These are phyloP conservation scores for Bruguiera sexangula DNA, from an alignment of 345 rosid species.

Conservation along the genomic window DNA sequence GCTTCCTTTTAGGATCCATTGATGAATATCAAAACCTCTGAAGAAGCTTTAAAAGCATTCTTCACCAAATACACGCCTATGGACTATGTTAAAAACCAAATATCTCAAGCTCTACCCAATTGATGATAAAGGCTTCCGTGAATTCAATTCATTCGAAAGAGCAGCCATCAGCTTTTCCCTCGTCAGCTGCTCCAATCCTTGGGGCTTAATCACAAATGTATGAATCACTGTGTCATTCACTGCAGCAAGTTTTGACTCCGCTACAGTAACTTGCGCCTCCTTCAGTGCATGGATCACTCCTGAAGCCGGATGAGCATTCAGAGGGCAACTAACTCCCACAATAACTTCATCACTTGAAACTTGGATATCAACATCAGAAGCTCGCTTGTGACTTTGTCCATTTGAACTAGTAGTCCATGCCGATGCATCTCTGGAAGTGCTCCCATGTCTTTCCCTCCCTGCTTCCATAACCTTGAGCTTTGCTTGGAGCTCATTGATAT, in stretches of 20 bases:
- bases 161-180: constrained; percentile 82
- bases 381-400: constrained; percentile 27
- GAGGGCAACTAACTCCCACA: constrained; percentile 67
- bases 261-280: constrained; percentile 54
- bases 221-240: constrained; percentile 63
- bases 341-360: constrained; percentile 59
- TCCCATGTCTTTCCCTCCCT: constrained; percentile 52
- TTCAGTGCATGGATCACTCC: constrained; percentile 68
- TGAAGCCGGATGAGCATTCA: constrained; percentile 78
- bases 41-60: constrained; percentile 38
- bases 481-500: constrained; percentile 90
- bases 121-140: constrained; percentile 53
- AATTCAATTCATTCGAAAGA: constrained; percentile 42
- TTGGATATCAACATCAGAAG: constrained; percentile 55
- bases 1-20: constrained; percentile 26
- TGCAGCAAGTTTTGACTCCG: constrained; percentile 64
- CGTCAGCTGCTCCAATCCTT: constrained; percentile 65
- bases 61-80: constrained; percentile 40
- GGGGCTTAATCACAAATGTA: constrained; percentile 71
- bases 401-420: constrained; percentile 25
- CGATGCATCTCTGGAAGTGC: constrained; percentile 42
- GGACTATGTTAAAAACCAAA: constrained; percentile 28
- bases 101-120: constrained; percentile 42
- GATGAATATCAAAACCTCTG: constrained; percentile 36
- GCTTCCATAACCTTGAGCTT: constrained; percentile 74